A percentile compares a stretch with the other conserved stretches of the same genome.
Evolutionary conservation across 78 protist species (phyloP).

Genomic region (Tieghemostelium lacteum): DNA sequence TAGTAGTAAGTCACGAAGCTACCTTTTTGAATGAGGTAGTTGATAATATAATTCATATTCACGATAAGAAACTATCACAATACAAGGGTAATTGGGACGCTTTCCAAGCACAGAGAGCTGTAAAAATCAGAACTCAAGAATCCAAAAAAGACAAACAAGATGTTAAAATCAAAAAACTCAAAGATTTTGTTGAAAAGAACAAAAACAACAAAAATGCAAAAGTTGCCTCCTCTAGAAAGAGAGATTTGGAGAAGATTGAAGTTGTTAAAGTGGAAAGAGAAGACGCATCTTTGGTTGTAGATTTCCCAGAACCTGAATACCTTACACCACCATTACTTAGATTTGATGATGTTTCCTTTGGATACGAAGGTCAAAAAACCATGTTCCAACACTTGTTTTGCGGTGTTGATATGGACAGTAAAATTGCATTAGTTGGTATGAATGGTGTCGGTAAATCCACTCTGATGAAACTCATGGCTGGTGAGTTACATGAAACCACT

Average conservation of each 20-base stretch:
- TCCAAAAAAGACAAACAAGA: constrained; percentile 45
- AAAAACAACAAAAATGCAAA: constrained; percentile 47
- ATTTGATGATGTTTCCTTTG: constrained; percentile 84
- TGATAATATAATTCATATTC: constrained; percentile 86
- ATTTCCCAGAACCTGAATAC: constrained; percentile 80
- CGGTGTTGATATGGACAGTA: constrained; percentile 83
- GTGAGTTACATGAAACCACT: constrained; percentile 86
- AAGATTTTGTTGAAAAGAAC: constrained; percentile 48
- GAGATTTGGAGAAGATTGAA: constrained; percentile 67
- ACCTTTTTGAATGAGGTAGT: constrained; percentile 87
- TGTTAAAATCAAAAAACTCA: constrained; percentile 54
- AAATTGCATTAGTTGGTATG: constrained; percentile 94
- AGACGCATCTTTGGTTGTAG: constrained; percentile 43
- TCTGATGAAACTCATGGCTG: constrained; percentile 88
- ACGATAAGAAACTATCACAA: constrained; percentile 77
- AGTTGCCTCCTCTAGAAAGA: constrained; percentile 26
- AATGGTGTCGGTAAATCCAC: constrained; percentile 97
- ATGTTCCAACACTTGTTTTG: constrained; percentile 89
- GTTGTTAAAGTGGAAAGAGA: constrained; percentile 34
- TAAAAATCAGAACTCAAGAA: constrained; percentile 2
- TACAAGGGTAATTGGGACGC: constrained; percentile 85
- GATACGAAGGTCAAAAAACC: constrained; percentile 58
- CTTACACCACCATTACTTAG: constrained; percentile 55
- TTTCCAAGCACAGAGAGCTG: constrained; percentile 49
- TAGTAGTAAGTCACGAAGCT: constrained; percentile 95